Evolutionary conservation across 306 rosid genomes (phyloP), one percentile per base, ranked within the genome.

Genomic region (Cucumis melo): DNA sequence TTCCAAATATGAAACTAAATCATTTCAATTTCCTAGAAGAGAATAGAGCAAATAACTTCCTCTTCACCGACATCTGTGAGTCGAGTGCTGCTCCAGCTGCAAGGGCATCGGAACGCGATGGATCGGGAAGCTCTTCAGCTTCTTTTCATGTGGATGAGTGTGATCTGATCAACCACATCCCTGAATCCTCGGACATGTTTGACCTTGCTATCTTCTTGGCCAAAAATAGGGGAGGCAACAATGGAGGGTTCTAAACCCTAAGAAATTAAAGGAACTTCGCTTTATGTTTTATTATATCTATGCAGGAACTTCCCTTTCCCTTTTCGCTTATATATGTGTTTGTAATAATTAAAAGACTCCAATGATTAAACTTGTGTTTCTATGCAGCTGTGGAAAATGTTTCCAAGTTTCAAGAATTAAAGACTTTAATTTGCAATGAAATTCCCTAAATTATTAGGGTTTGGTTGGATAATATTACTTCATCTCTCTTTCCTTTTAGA

Each of bases 101-200:
- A 5, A 36, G 6, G 15, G 19, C 8, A 4, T 13, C 8, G 4
- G 0, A 0, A 6, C 11, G 20, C 8, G 41, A 20, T 2, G 68
- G 20, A 15, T 6, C 27, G n/a, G 72, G 72, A n/a, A 38, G 53
- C 48, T 39, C 34, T 42, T 66, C 54, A 0, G 72, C 72, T 46
- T 46, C 12, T 46, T 46, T 12, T 46, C 74, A 67, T 21, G 13
- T 46, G 39, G 57, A 70, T 46, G 75, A 70, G 15, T 46, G 39
- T 44, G 75, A 70, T 46, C 75, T 70, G 19, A 70, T 70, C 57
- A 70, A 70, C 56, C 75, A 70, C 19, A 42, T 70, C 75, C 75
- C 56, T 13, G 12, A 70, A 46, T 70, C 75, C 11, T 12, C 57
- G 0, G 55, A 68, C 74, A 44, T 68, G 56, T 68, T 68, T 44